These are phyloP conservation scores for Lathyrus sativus DNA, from an alignment of 306 rosid genomes.

Conservation along the genomic window DNA sequence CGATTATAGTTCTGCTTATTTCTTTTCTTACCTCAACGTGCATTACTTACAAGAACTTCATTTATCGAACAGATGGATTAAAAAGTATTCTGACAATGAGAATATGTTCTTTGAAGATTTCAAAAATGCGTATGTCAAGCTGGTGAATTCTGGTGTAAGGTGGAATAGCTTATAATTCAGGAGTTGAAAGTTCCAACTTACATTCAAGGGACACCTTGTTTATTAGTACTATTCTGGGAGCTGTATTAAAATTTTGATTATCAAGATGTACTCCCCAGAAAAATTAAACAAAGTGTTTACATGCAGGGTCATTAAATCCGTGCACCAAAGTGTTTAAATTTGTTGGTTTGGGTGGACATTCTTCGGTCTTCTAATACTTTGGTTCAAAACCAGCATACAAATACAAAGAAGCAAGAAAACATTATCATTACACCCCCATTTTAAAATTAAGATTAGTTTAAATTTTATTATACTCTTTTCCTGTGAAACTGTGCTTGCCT, in stretches of 20 bases:
- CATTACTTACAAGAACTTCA: background rate
- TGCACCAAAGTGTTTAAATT: too few relatives aligned
- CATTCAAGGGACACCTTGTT: conserved; percentile 19
- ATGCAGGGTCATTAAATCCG: conserved; percentile 6
- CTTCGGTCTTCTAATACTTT: background rate
- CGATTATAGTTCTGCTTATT: too few relatives aligned
- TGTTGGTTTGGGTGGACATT: background rate
- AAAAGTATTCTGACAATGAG: conserved; percentile 72
- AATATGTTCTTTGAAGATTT: conserved; percentile 80
- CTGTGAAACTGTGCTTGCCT: too few relatives aligned
- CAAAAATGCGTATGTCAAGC: conserved; percentile 72
- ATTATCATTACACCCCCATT: too few relatives aligned
- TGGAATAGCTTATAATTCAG: conserved; percentile 60
- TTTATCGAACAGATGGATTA: conserved; percentile 74
- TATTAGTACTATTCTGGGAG: background rate
- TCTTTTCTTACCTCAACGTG: too few relatives aligned
- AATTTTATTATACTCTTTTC: too few relatives aligned
- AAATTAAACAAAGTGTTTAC: background rate
- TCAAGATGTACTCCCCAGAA: conserved; percentile 19
- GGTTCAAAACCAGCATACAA: background rate
- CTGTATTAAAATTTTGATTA: conserved; percentile 10
- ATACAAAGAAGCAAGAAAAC: background rate
- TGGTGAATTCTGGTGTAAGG: conserved; percentile 85
- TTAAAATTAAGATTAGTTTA: too few relatives aligned
- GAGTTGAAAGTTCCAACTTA: conserved; percentile 26